Percentiles rank a stretch among this genome's conserved stretches.
These are phyloP conservation scores for Pterulicium gracile DNA, from an alignment of 1,284 basidiomycete species.

Conservation along the genomic window DNA sequence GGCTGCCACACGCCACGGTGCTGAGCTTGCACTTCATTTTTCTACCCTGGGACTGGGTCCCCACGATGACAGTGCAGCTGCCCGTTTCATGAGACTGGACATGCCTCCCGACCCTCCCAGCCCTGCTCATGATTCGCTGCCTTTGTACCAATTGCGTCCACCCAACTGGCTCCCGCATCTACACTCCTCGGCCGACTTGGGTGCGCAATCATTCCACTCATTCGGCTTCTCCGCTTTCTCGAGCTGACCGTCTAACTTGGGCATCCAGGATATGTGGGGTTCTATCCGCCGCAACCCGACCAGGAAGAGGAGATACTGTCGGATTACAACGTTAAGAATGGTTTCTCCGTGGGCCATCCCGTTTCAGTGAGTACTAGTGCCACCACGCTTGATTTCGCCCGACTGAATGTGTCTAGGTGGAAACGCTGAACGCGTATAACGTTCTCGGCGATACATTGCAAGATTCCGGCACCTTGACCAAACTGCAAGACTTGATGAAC, in stretches of 20 bases:
- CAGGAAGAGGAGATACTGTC: constrained; percentile 83
- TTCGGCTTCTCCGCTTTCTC: constrained; percentile 6
- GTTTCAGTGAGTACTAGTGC: constrained; percentile 42
- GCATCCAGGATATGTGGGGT: constrained; percentile 68
- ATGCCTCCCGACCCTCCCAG: constrained; percentile 14
- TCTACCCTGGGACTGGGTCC: too few relatives aligned
- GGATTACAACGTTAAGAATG: constrained; percentile 69
- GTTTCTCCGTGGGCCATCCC: constrained; percentile 49
- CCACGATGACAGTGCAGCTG: constrained; percentile 1
- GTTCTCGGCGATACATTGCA: constrained; percentile 41
- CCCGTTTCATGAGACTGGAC: constrained; percentile 8
- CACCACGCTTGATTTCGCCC: constrained; percentile 5
- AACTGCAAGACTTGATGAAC: constrained; percentile 72
- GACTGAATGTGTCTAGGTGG: constrained; percentile 41
- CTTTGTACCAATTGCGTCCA: constrained; percentile 56
- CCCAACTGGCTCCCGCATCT: constrained; percentile 61
- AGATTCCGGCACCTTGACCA: constrained; percentile 43
- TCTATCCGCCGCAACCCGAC: constrained; percentile 72
- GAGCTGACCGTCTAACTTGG: neutral
- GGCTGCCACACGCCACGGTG: neutral
- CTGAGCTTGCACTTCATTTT: too few relatives aligned
- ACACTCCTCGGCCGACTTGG: constrained; percentile 58
- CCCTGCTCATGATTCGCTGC: constrained; percentile 18
- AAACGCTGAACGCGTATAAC: constrained; percentile 49
- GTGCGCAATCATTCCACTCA: constrained; percentile 22